Percentiles rank a stretch among this genome's conserved stretches.
Conservation (phyloP, 345 rosid species). For the Excoecaria cochinchinensis region DNA sequence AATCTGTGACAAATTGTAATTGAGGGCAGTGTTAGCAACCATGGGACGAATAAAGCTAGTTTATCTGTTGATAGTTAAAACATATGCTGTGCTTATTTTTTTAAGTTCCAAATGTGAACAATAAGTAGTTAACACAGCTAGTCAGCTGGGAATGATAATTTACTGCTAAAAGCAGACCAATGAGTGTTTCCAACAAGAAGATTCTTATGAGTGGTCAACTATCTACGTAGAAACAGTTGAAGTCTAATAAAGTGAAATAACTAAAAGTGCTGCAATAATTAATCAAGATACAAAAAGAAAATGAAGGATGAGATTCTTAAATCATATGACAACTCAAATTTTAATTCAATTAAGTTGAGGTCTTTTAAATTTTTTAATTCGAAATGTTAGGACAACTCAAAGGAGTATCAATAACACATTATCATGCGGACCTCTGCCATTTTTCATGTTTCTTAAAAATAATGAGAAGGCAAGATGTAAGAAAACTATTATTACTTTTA, state of each 20-base stretch:
- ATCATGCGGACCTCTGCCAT: background rate
- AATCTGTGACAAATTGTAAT: background rate
- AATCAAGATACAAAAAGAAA: background rate
- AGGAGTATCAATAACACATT: conserved; percentile 3
- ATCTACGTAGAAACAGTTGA: background rate
- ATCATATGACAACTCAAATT: background rate
- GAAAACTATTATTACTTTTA: background rate
- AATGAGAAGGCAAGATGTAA: background rate
- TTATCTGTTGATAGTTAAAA: background rate
- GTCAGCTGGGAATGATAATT: background rate
- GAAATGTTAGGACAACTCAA: background rate
- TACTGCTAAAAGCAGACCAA: background rate
- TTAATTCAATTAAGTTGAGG: background rate
- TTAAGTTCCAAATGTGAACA: background rate
- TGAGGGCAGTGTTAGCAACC: background rate
- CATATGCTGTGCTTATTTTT: background rate
- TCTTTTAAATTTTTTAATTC: background rate
- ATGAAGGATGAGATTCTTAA: background rate
- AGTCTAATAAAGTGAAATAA: background rate
- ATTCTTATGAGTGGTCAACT: background rate
- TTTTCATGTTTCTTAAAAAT: background rate
- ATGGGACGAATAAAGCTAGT: background rate
- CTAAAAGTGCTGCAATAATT: background rate
- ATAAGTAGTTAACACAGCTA: too few relatives aligned
- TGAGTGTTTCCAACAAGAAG: background rate